These are phyloP conservation scores for Capsicum chinense DNA, from an alignment of 257 asterid genomes.

Conservation along the genomic window DNA sequence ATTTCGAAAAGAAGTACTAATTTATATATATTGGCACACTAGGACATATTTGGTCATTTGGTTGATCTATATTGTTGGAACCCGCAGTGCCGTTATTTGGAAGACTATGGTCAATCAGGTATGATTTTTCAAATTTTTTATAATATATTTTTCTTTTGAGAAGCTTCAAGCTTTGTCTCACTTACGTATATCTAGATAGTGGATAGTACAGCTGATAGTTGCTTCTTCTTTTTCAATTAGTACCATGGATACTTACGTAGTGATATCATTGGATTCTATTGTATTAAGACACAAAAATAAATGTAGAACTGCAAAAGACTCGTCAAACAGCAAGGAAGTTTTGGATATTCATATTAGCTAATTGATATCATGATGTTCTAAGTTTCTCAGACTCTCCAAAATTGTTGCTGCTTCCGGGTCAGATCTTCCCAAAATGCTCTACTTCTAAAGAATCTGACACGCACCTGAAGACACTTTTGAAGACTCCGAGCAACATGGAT, in stretches of 20 bases:
- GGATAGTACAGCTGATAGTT: neutral
- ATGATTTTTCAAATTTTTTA: neutral
- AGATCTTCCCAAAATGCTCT: too few relatives aligned
- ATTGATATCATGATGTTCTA: neutral
- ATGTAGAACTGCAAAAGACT: neutral
- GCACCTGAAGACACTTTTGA: too few relatives aligned
- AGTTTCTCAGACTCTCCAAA: too few relatives aligned
- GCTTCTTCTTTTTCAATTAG: neutral
- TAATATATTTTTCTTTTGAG: constrained; percentile 21
- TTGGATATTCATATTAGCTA: neutral
- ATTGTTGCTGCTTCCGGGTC: too few relatives aligned
- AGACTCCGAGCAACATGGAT: too few relatives aligned
- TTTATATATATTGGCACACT: constrained; percentile 31
- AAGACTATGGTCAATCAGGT: constrained; percentile 61
- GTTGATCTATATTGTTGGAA: constrained; percentile 65
- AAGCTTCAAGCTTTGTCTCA: constrained; percentile 24
- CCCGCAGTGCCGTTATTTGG: constrained; percentile 63
- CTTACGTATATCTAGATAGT: neutral
- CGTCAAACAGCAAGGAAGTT: constrained; percentile 19
- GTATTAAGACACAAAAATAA: neutral
- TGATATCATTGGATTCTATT: neutral
- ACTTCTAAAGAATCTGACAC: too few relatives aligned
- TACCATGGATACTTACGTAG: neutral
- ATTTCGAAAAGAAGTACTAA: neutral
- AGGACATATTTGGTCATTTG: constrained; percentile 64